Base-by-base conservation (phyloP, 2,329 filamentous ascomycete species). In the Diaporthe sp. region DNA sequence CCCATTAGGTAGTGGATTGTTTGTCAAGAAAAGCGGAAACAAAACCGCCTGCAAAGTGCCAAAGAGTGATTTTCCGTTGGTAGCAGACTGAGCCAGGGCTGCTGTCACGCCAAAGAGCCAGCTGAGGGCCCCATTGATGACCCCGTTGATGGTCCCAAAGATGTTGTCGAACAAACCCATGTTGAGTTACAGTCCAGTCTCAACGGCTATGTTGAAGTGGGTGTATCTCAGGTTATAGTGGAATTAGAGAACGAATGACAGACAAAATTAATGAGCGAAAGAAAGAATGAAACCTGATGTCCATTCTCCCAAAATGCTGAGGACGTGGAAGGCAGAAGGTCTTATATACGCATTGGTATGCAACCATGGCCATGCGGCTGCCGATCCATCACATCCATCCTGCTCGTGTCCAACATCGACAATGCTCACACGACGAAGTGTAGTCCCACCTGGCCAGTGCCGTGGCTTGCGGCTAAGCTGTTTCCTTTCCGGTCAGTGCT, bases 1-100 rank as follows among this genome's bases (percentile, higher is more conserved):
- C 4, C 87, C 88, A 76, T 86, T 83, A 0, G 87, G 86, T 2
- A 88, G 79, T 28, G 88, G 87, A 77, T 89, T 89, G 79, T 88
- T 85, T 7, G 80, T 84, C 22, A 90, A 81, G 76, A 88, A 90
- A 0, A 79, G 69, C 4, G 87, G 85, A 28, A 88, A 79, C 9
- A 81, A 49, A 2, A 83, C 83, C 1, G 84, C 84, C 28, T 82
- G 51, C 1, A 85, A 68, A 0, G 86, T 88, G 19, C 87, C 87
- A 12, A 85, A 78, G 1, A 83, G 49, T 6, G 87, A 88, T 39
- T 83, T 81, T 0, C 87, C 85, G 57, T 87, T 87, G 22, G 85
- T 87, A 72, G 79, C 80, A 15, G 75, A 65, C 75, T 87, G 85
- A 7, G 79, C 49, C 22, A 86, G 79, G 1, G 71, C 76, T 25